Percentiles rank a stretch among this genome's conserved stretches.
phyloP scores from a whole-genome alignment of 495 filamentous ascomycete species.

The Aspergillus indologenus region DNA sequence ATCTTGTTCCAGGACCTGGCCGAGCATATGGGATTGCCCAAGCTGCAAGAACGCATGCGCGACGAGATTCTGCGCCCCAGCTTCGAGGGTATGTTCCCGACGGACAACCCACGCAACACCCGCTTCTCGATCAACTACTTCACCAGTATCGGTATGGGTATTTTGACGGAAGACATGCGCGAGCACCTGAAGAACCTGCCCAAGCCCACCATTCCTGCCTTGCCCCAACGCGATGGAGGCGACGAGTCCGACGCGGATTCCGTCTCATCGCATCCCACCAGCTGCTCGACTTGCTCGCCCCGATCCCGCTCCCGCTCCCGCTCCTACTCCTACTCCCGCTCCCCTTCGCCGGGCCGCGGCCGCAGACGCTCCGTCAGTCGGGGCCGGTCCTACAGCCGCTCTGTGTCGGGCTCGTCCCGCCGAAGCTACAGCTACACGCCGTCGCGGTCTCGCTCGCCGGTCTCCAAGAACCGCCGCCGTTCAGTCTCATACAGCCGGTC shows the following conservation, averaged over 20 bases:
- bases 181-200: slow-evolving; percentile 83
- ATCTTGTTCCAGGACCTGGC: slow-evolving; percentile 92
- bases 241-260: slow-evolving; percentile 58
- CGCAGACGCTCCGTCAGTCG: slow-evolving; percentile 27
- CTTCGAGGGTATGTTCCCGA: slow-evolving; percentile 84
- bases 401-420: slow-evolving; percentile 36
- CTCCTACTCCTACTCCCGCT: slow-evolving; percentile 40
- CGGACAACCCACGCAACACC: slow-evolving; percentile 80
- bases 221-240: slow-evolving; percentile 52
- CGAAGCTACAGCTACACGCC: slow-evolving; percentile 38
- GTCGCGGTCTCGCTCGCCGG: slow-evolving; percentile 35
- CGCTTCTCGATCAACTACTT: slow-evolving; percentile 99
- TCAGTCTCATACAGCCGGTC: slow-evolving; percentile 36
- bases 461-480: slow-evolving; percentile 26
- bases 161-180: slow-evolving; percentile 91
- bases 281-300: slow-evolving; percentile 40
- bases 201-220: slow-evolving; percentile 67
- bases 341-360: slow-evolving; percentile 32
- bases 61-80: slow-evolving; percentile 75
- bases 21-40: slow-evolving; percentile 79
- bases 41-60: slow-evolving; percentile 68
- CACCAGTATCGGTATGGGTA: slow-evolving; percentile 93
- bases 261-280: slow-evolving; percentile 60
- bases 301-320: slow-evolving; percentile 35
- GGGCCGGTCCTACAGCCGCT: slow-evolving; percentile 38